Base-by-base conservation (phyloP, 345 rosid species). In the Rhizophora mangle region DNA sequence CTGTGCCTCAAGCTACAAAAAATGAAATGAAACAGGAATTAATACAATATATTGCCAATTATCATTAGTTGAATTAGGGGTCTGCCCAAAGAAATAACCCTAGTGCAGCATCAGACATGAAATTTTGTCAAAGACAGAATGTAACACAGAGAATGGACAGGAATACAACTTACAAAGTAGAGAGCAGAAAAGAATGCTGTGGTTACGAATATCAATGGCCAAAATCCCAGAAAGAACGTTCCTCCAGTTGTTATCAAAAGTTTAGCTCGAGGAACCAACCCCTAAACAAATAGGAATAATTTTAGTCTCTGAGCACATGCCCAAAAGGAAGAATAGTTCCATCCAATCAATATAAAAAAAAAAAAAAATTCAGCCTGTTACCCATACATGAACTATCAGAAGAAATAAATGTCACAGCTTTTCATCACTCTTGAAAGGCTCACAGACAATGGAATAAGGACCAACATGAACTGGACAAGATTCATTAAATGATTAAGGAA, bases 191-290 rank as follows among this genome's bases (percentile, higher is more conserved):
- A 92, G 72, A 80, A 72, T 11, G 85, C 88, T 21, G 85, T 79
- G 21, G 96, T 89, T 77, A 84, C 46, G 68, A 95, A 79, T 36
- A 90, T 87, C 89, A 92, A 67, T 0, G 97, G 97, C 89, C 96
- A 83, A 76, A 95, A 92, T 46, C 80, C 89, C 76, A 92, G 71
- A 85, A 92, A 95, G 88, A 90, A 95, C 22, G 97, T 90, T 62
- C 97, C 97, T 70, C 99, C 99, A 56, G 86, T 53, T 49, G 92
- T 81, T 60, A 92, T 81, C 81, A 95, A 81, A 53, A 90, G 77
- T 84, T 81, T 95, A 70, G 88, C 97, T 68, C 96, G 91, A 4
- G 97, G 99, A 73, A 95, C 74, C 73, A 95, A 83, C 19, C 97
- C 99, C 99, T 95, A 86, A 63, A 36, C 51, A 68, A 16, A 29